Percentiles rank a stretch among this genome's conserved stretches.
Conservation (phyloP, 495 filamentous ascomycete species). For the Tuber calosporum region DNA sequence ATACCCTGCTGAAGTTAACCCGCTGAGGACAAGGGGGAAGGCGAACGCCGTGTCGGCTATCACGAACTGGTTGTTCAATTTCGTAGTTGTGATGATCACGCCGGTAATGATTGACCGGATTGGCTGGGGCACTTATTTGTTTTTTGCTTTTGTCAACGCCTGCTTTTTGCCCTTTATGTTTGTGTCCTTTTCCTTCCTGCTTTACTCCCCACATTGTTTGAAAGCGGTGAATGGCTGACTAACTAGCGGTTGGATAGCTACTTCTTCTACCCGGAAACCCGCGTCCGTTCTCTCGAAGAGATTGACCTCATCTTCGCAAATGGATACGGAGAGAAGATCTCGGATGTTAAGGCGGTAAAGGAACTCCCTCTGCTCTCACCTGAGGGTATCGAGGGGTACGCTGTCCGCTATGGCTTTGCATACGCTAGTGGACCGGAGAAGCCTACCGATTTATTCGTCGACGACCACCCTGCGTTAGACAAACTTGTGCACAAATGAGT, state of each 20-base stretch:
- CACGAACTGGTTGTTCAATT: constrained; percentile 77
- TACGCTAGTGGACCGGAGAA: constrained; percentile 38
- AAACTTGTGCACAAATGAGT: not conserved
- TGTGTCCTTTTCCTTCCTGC: not conserved
- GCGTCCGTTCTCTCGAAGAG: constrained; percentile 62
- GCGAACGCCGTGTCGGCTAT: constrained; percentile 70
- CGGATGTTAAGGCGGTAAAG: constrained; percentile 62
- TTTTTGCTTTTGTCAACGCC: constrained; percentile 67
- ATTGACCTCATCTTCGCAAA: constrained; percentile 78
- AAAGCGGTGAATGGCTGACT: not conserved
- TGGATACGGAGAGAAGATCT: constrained; percentile 65
- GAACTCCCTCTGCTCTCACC: constrained; percentile 61
- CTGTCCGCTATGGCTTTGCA: constrained; percentile 54
- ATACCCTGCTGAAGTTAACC: constrained; percentile 65
- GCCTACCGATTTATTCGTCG: not conserved
- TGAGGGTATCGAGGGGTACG: constrained; percentile 58
- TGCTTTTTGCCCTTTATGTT: constrained; percentile 66
- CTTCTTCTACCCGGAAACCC: constrained; percentile 55
- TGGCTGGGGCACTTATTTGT: constrained; percentile 69
- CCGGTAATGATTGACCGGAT: constrained; percentile 64
- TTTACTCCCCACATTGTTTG: not conserved
- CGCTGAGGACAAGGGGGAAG: constrained; percentile 65
- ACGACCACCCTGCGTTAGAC: not conserved
- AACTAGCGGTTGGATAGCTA: constrained; percentile 47
- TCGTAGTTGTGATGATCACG: constrained; percentile 72